phyloP scores from a whole-genome alignment of 257 asterid genomes.

The Nicotiana sylvestris region DNA sequence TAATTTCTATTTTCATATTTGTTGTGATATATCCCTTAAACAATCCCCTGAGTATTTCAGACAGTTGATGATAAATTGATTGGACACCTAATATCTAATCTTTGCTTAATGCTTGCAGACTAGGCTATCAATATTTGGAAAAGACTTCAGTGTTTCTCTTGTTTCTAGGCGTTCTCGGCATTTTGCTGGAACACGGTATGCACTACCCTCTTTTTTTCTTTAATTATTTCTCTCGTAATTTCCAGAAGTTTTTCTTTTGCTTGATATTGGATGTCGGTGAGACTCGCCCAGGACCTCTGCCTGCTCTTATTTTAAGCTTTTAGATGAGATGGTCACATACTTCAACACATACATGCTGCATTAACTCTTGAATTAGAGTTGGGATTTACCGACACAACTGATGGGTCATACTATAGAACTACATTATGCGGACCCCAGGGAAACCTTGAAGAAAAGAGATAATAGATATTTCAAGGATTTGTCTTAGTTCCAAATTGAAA shows the following conservation, averaged over 20 bases:
- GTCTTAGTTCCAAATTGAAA: neutral
- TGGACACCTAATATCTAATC: neutral
- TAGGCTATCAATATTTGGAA: conserved; percentile 85
- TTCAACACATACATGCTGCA: neutral
- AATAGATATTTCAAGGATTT: neutral
- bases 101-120: conserved; percentile 44
- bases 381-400: neutral
- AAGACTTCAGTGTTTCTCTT: conserved; percentile 84
- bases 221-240: neutral
- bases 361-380: neutral
- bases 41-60: neutral
- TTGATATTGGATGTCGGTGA: too few relatives aligned
- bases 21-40: neutral
- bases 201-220: conserved; percentile 7
- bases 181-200: conserved; percentile 99
- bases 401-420: neutral
- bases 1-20: neutral
- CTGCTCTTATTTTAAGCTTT: too few relatives aligned
- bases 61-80: neutral
- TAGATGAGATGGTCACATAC: too few relatives aligned
- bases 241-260: neutral
- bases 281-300: too few relatives aligned
- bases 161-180: conserved; percentile 97
- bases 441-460: neutral
- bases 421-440: neutral